Conservation (phyloP, 2,329 filamentous ascomycete species). For the Drechslerella coelobrocha region DNA sequence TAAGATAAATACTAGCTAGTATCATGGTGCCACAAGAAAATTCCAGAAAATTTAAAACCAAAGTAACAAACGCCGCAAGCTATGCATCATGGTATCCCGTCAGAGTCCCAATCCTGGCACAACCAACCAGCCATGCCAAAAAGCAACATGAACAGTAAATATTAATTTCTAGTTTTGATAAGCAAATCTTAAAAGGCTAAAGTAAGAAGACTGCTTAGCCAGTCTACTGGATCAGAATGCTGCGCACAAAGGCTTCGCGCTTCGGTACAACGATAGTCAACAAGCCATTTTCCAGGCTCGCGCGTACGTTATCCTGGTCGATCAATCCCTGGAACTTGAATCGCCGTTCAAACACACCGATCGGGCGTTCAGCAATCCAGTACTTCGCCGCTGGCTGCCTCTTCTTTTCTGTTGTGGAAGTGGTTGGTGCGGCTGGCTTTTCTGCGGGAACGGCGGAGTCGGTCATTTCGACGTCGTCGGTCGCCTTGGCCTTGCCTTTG, state of each 20-base stretch:
- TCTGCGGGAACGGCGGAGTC: conserved; percentile 53
- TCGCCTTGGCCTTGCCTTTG: conserved; percentile 50
- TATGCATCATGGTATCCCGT: conserved; percentile 48
- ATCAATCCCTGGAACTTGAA: conserved; percentile 73
- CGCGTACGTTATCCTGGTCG: conserved; percentile 68
- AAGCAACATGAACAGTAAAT: too few relatives aligned
- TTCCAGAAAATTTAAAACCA: conserved; percentile 14
- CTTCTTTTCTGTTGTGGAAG: conserved; percentile 51
- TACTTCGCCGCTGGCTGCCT: conserved; percentile 64
- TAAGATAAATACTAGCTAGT: conserved; percentile 27
- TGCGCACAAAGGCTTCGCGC: conserved; percentile 60
- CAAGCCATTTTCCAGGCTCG: conserved; percentile 71
- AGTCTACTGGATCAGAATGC: conserved; percentile 41
- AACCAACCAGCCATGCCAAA: too few relatives aligned
- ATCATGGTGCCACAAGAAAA: conserved; percentile 13
- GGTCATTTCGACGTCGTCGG: conserved; percentile 42
- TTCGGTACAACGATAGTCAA: conserved; percentile 71
- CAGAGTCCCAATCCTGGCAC: too few relatives aligned
- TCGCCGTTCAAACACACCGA: conserved; percentile 72
- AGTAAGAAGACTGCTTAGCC: too few relatives aligned
- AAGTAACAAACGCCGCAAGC: conserved; percentile 39
- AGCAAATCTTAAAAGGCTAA: too few relatives aligned
- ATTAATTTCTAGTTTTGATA: too few relatives aligned
- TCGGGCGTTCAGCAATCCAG: conserved; percentile 73
- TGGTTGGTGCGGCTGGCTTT: conserved; percentile 57